Evolutionary conservation across 2,329 filamentous ascomycete genomes (phyloP), one percentile per base, ranked within the genome.

Genomic region (Claviceps pazoutovae): DNA sequence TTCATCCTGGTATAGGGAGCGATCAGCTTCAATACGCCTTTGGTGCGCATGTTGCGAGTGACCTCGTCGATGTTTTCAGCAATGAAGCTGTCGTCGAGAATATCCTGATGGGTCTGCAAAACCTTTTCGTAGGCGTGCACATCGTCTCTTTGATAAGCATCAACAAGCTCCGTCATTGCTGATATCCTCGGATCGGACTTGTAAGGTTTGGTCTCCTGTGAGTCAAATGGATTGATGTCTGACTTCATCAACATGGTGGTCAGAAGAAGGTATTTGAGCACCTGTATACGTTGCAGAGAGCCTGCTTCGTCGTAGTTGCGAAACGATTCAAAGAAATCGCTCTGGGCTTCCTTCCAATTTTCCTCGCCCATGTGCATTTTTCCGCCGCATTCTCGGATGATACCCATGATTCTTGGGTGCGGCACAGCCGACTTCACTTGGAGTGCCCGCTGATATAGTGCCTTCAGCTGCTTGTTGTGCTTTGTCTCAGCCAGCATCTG

Each of bases 351-450:
- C 66, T 93, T 88, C 93, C 93, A 98, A 66, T 97, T 97, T 72
- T 97, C 93, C 74, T 98, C 93, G 67, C 87, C 93, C 93, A 98
- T 97, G 72, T 97, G 90, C 93, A 98, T 98, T 75, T 98, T 98
- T 60, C 93, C 93, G 62, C 93, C 93, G 66, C 93, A 98, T 71
- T 98, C 93, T 51, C 91, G 85, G 64, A 98, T 98, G 66, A 98
- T 91, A 49, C 93, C 93, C 88, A 97, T 96, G 66, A 98, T 95
- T 71, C 95, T 95, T 54, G 93, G 93, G 70, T 98, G 93, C 41
- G 93, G 91, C 13, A 98, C 93, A 0, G 93, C 93, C n/a, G 93
- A 97, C 56, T 88, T 84, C 51, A 98, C 91, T 57, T 86, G 86
- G 48, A 98, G 78, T 5, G 93, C 93, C 55, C 86, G 84, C 66